phyloP scores from a whole-genome alignment of 2,329 filamentous ascomycete species.

The Beauveria medogensis region DNA sequence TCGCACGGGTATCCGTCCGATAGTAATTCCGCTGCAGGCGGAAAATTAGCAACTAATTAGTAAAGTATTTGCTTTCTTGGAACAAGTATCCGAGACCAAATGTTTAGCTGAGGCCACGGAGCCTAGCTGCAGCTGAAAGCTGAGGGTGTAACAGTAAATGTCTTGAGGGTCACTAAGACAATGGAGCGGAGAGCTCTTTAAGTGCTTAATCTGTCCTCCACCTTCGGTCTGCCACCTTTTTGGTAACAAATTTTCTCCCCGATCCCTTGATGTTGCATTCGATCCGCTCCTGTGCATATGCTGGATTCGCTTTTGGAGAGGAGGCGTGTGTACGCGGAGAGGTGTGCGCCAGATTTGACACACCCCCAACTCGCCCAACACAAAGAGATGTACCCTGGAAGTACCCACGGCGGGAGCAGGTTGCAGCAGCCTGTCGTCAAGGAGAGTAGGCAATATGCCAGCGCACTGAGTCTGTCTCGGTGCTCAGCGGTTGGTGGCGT shows the following conservation, averaged over 20 bases:
- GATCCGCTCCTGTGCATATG: background rate
- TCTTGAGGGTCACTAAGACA: background rate
- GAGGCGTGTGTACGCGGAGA: background rate
- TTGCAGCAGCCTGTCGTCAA: background rate
- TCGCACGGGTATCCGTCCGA: background rate
- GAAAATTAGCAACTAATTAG: too few relatives aligned
- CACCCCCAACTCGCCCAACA: background rate
- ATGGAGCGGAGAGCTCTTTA: background rate
- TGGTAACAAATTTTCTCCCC: background rate
- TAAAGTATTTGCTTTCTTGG: background rate
- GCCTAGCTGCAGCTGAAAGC: background rate
- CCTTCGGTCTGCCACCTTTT: background rate
- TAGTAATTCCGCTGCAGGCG: too few relatives aligned
- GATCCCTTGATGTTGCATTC: background rate
- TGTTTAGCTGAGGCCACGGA: background rate
- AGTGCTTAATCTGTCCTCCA: background rate
- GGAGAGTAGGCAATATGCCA: background rate
- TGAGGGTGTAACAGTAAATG: background rate
- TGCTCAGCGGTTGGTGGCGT: background rate
- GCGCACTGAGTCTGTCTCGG: background rate
- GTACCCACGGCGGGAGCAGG: background rate
- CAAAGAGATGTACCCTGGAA: background rate
- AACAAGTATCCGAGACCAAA: background rate
- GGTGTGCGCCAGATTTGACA: background rate
- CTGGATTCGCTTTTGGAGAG: background rate